Base-by-base conservation (phyloP, 1,284 basidiomycete species). In the Leucoagaricus sp. region DNA sequence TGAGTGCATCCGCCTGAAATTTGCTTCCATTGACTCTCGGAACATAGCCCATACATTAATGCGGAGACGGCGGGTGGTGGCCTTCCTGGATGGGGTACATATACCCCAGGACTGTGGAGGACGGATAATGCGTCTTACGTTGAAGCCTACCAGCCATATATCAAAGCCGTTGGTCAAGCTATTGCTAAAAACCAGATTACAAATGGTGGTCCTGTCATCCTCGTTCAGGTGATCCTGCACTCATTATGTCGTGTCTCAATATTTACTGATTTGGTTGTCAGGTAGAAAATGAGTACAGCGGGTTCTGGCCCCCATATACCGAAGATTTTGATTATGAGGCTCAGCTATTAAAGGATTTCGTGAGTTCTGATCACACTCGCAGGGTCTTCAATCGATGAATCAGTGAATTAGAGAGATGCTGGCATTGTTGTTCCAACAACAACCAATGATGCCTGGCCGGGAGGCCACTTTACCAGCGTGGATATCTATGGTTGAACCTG, bases 41-140 rank as follows among this genome's bases (percentile, higher is more conserved):
- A 44, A 44, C 31, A 21, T 45, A 70, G 79, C 1, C 79, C 78
- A 4, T 83, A 82, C 59, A 81, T 83, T 66, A 79, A 82, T 54
- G 79, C 82, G 1, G 83, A 86, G 67, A 81, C 77, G 0, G 75
- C 77, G 2, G 82, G 70, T 4, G 78, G 79, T 26, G 80, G 79
- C 1, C 76, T 81, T 46, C 79, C 80, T 25, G 79, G 79, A 15
- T 81, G 78, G 79, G 77, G 75, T 29, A 78, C 76, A 8, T 69
- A 76, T 55, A 77, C 75, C 1, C 65, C 70, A 12, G 75, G 76
- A 19, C 60, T 78, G 26, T 81, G 78, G 78, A 72, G 77, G 57
- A 79, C 78, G 2, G 72, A 70, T 0, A 78, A 80, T 54, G 60
- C 72, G 1, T 71, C 73, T 9, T 81, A 78, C 58, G 63, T 74